These are phyloP conservation scores for Nitzschia sp. DNA, from an alignment of 108 stramenopile species.

Conservation along the genomic window DNA sequence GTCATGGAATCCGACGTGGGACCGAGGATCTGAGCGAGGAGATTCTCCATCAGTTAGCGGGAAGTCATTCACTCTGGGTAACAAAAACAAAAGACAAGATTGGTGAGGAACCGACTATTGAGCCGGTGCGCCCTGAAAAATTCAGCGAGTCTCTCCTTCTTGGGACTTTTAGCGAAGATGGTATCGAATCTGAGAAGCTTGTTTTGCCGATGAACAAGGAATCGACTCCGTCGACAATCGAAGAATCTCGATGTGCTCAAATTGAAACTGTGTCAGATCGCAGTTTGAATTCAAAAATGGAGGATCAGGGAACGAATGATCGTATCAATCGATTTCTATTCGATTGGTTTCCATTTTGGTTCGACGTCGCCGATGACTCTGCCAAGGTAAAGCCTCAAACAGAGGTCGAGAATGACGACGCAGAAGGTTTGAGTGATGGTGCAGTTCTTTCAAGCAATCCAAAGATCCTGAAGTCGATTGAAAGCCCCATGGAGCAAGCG, in stretches of 20 bases:
- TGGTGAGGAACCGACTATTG: background rate
- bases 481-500: background rate
- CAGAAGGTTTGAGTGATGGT: no score
- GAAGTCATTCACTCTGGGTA: background rate
- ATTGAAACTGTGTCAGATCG: background rate
- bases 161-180: background rate
- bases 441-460: background rate
- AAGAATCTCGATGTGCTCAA: no score
- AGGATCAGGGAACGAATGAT: background rate
- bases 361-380: background rate
- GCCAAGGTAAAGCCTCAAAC: background rate
- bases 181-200: background rate
- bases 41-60: background rate
- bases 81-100: background rate
- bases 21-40: background rate
- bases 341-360: background rate
- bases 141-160: background rate
- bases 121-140: background rate
- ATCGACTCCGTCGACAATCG: background rate
- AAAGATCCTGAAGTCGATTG: background rate
- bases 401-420: background rate
- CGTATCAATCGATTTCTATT: background rate
- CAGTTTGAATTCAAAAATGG: background rate
- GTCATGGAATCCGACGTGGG: slow-evolving; percentile 21
- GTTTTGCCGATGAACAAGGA: background rate